Percentiles rank a stretch among this genome's conserved stretches.
Conservation (phyloP, 1,139 yeast genomes). For the Blastobotrys indianensis region DNA sequence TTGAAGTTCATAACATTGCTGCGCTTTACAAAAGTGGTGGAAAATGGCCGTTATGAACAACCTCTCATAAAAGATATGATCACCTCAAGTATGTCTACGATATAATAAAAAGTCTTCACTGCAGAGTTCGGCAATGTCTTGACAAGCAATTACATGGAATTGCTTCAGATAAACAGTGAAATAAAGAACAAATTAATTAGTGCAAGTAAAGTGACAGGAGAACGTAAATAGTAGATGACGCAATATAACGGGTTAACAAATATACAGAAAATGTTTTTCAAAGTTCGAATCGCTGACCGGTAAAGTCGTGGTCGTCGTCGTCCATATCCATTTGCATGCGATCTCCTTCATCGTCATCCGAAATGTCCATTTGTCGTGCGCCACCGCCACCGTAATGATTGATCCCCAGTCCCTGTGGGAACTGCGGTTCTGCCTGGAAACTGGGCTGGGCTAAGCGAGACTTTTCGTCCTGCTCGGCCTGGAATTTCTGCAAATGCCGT, state of each 20-base stretch:
- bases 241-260: neutral
- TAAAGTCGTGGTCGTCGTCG: conserved; percentile 75
- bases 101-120: too few species aligned
- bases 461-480: too few species aligned
- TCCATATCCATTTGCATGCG: conserved; percentile 55
- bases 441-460: too few species aligned
- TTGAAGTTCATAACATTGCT: too few species aligned
- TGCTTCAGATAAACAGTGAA: neutral
- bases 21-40: too few species aligned
- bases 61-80: too few species aligned
- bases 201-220: neutral
- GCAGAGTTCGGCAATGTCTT: too few species aligned
- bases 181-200: neutral
- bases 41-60: too few species aligned
- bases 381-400: too few species aligned
- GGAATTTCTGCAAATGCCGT: conserved; percentile 24
- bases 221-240: neutral
- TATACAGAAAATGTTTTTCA: conserved; percentile 32
- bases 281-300: conserved; percentile 76
- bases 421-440: too few species aligned
- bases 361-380: conserved; percentile 53
- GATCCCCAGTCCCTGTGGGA: too few species aligned
- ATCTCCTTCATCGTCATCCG: conserved; percentile 54
- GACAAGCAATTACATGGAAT: neutral
- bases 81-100: too few species aligned